Evolutionary conservation across 495 filamentous ascomycete species (phyloP).

Genomic region (Penicillium lividum): DNA sequence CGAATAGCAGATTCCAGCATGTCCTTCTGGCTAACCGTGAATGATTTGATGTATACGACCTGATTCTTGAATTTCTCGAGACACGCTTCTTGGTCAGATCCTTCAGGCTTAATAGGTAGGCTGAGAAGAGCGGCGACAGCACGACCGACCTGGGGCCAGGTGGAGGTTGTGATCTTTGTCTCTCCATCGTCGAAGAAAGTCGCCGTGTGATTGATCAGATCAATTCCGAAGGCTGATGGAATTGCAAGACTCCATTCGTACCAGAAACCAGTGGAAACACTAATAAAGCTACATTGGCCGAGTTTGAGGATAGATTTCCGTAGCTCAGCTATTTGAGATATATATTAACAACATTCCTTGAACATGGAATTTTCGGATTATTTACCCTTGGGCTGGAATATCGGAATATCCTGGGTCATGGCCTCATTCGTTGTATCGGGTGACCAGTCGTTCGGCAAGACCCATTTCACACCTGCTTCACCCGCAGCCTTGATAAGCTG

Average conservation of each 20-base stretch:
- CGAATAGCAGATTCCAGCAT: constrained; percentile 54
- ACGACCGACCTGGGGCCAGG: constrained; percentile 47
- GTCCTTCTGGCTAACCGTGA: constrained; percentile 51
- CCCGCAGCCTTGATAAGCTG: constrained; percentile 60
- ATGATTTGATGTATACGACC: constrained; percentile 45
- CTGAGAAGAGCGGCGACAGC: constrained; percentile 45
- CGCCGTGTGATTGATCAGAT: constrained; percentile 35
- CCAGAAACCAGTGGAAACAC: constrained; percentile 51
- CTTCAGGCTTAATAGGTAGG: constrained; percentile 46
- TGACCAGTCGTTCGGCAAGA: constrained; percentile 63
- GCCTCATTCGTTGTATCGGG: constrained; percentile 37
- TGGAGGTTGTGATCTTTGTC: constrained; percentile 38
- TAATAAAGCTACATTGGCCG: constrained; percentile 52
- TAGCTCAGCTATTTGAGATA: not conserved
- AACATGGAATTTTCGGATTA: not conserved
- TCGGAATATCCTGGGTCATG: constrained; percentile 35
- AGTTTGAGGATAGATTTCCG: constrained; percentile 41
- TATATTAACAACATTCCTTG: not conserved
- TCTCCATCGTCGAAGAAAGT: constrained; percentile 53
- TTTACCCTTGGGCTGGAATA: constrained; percentile 18
- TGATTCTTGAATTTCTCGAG: constrained; percentile 38
- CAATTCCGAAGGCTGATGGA: constrained; percentile 43
- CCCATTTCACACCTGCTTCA: constrained; percentile 58
- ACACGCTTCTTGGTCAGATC: constrained; percentile 25
- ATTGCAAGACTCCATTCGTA: constrained; percentile 51